Conservation (phyloP, 352 stramenopile genomes). For the Pythium scleroteichum region DNA sequence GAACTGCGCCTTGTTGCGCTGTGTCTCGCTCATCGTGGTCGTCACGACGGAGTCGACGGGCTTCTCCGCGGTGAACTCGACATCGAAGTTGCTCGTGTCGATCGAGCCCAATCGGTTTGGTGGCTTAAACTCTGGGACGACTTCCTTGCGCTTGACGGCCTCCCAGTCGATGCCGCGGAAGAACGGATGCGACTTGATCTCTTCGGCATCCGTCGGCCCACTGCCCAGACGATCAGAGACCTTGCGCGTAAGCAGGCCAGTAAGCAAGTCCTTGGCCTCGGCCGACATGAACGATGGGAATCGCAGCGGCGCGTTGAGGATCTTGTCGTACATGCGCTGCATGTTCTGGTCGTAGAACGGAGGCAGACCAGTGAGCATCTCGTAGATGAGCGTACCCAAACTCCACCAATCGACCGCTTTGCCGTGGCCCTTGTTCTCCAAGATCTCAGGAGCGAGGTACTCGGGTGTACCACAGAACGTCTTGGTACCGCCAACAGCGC, state of each 20-base stretch:
- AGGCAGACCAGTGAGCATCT: constrained; percentile 91
- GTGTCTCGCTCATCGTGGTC: constrained; percentile 89
- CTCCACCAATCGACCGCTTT: constrained; percentile 91
- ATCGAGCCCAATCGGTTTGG: constrained; percentile 86
- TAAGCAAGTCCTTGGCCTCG: constrained; percentile 86
- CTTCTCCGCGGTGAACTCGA: constrained; percentile 93
- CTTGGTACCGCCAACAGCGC: constrained; percentile 79
- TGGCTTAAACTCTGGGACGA: constrained; percentile 91
- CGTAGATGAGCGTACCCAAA: constrained; percentile 93
- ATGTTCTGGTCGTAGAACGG: constrained; percentile 96
- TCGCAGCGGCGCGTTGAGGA: constrained; percentile 88
- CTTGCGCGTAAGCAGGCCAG: constrained; percentile 85
- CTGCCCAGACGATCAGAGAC: constrained; percentile 86
- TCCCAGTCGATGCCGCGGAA: constrained; percentile 94
- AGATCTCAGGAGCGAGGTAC: constrained; percentile 94
- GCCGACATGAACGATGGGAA: constrained; percentile 91
- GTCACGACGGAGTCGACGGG: constrained; percentile 90
- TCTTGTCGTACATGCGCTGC: constrained; percentile 95
- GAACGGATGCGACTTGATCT: constrained; percentile 94
- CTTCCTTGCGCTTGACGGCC: constrained; percentile 83
- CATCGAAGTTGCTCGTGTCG: constrained; percentile 94
- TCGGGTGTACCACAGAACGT: constrained; percentile 94
- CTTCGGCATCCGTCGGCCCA: constrained; percentile 83
- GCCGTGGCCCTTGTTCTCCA: constrained; percentile 93
- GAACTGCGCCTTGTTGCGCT: constrained; percentile 91